Conservation (phyloP, 495 filamentous ascomycete species). For the Hypoxylon fuscum region DNA sequence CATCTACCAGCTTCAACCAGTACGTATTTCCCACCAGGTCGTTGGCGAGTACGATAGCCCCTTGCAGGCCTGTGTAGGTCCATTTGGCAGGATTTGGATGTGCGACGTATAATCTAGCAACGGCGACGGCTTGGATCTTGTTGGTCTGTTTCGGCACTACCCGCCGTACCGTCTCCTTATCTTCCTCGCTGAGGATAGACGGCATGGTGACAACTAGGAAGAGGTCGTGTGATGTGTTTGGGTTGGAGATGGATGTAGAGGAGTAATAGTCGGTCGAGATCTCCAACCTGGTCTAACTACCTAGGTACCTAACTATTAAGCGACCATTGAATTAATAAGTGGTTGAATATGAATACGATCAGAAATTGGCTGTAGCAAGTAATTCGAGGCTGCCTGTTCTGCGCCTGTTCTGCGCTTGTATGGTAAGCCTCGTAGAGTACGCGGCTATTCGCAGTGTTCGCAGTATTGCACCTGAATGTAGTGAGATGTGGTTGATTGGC, state of each 20-base stretch:
- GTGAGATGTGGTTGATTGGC: slow-evolving; percentile 31
- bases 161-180: slow-evolving; percentile 92
- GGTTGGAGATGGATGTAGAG: slow-evolving; percentile 11
- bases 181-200: slow-evolving; percentile 86
- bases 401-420: slow-evolving; percentile 17
- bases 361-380: slow-evolving; percentile 1
- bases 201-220: slow-evolving; percentile 68
- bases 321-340: slow-evolving; percentile 34
- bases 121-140: slow-evolving; percentile 93
- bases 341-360: no score
- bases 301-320: slow-evolving; percentile 12
- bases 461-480: slow-evolving; percentile 17
- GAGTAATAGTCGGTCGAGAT: slow-evolving; percentile 23
- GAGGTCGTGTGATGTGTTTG: slow-evolving; percentile 30
- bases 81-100: slow-evolving; percentile 87
- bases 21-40: slow-evolving; percentile 94
- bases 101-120: slow-evolving; percentile 93
- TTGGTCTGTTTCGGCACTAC: slow-evolving; percentile 89
- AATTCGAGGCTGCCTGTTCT: slow-evolving; percentile 20
- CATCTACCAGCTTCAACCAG: slow-evolving; percentile 96
- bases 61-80: slow-evolving; percentile 93
- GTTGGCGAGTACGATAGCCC: slow-evolving; percentile 91
- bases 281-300: slow-evolving; percentile 21
- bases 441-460: slow-evolving; percentile 22
- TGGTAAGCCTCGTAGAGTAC: slow-evolving; percentile 14